phyloP scores from a whole-genome alignment of 306 rosid species.

The Dalbergia cultrata region DNA sequence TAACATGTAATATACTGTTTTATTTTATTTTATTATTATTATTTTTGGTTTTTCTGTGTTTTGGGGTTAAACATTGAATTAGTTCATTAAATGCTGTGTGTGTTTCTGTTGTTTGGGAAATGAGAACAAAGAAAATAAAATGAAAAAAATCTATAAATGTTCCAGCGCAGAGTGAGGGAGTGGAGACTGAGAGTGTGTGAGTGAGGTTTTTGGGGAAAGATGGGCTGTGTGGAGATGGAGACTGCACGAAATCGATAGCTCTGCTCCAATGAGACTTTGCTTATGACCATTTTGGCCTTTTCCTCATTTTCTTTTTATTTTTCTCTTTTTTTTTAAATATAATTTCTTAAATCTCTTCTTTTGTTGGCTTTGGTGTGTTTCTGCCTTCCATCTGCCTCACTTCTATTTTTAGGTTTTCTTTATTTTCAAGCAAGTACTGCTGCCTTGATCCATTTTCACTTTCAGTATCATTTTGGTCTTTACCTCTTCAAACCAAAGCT shows the following conservation, averaged over 20 bases:
- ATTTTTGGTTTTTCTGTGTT: background rate
- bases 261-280: conserved; percentile 63
- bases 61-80: background rate
- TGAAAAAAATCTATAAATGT: background rate
- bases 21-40: background rate
- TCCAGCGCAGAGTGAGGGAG: conserved; percentile 47
- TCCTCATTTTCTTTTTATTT: conserved; percentile 2
- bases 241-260: conserved; percentile 76
- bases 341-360: background rate
- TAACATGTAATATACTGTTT: conserved; percentile 2
- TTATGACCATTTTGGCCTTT: conserved; percentile 42
- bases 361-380: conserved; percentile 10
- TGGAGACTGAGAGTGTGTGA: conserved; percentile 58
- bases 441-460: conserved; percentile 27
- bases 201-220: conserved; percentile 42
- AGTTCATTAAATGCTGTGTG: conserved; percentile 27
- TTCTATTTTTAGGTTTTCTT: conserved; percentile 46
- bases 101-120: conserved; percentile 42
- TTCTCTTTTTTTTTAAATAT: background rate
- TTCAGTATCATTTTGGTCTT: background rate
- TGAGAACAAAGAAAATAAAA: background rate
- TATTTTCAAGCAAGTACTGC: conserved; percentile 41
- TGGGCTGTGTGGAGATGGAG: conserved; percentile 60
- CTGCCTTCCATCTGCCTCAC: conserved; percentile 22
- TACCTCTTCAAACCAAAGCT: background rate